A percentile compares a stretch with the other conserved stretches of the same genome.
Evolutionary conservation across 805 yeast species (phyloP).

Genomic region (Candida qinlingensis): DNA sequence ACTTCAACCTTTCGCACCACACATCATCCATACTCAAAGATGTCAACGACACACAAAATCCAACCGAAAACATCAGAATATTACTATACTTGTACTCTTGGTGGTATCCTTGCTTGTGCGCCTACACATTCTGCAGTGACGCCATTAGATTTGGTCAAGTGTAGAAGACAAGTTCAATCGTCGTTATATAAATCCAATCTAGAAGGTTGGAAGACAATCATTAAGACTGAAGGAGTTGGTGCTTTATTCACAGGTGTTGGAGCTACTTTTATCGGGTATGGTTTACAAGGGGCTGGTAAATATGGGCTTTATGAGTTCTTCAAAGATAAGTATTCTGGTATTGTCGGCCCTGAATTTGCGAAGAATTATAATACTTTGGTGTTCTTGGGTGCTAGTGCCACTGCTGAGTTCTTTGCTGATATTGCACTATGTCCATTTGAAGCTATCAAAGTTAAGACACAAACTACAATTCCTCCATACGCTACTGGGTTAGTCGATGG

Average conservation of each 20-base stretch:
- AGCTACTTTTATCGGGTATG: constrained; percentile 89
- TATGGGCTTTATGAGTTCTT: constrained; percentile 93
- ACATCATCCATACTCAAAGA: not conserved
- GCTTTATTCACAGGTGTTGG: constrained; percentile 85
- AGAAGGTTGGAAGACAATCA: constrained; percentile 76
- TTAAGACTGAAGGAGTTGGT: constrained; percentile 65
- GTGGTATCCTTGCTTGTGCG: constrained; percentile 82
- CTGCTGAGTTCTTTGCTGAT: constrained; percentile 94
- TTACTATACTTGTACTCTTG: constrained; percentile 55
- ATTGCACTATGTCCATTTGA: constrained; percentile 88
- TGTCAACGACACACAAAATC: constrained; percentile 7
- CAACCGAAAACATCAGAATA: constrained; percentile 31
- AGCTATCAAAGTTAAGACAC: constrained; percentile 91
- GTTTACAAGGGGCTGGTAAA: constrained; percentile 95
- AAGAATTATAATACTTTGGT: constrained; percentile 64
- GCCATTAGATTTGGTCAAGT: constrained; percentile 89
- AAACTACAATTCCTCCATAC: constrained; percentile 87
- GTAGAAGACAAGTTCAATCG: constrained; percentile 86
- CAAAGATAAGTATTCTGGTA: constrained; percentile 69
- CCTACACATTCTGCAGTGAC: constrained; percentile 94
- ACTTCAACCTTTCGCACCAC: no score
- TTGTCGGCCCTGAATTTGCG: constrained; percentile 60
- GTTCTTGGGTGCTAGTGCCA: constrained; percentile 80
- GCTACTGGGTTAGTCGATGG: constrained; percentile 63
- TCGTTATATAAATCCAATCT: constrained; percentile 66